phyloP scores from a whole-genome alignment of 495 filamentous ascomycete genomes.

The Aspergillus cristatus region DNA sequence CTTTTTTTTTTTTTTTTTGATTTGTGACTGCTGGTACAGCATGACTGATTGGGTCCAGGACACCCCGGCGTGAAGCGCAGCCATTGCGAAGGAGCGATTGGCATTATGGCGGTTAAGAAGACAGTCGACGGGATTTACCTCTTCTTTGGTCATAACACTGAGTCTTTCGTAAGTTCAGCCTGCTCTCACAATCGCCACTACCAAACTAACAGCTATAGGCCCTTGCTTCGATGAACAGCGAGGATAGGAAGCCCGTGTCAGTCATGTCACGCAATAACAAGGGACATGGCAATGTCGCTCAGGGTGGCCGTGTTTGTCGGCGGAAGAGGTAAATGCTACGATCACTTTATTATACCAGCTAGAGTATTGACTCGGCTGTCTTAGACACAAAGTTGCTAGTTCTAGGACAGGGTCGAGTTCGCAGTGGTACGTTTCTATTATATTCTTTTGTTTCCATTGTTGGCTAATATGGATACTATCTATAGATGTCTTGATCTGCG shows the following conservation, averaged over 20 bases:
- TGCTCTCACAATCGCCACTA: neutral
- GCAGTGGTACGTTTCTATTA: neutral
- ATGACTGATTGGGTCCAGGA: too few species aligned
- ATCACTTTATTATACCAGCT: neutral
- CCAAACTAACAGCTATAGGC: slow-evolving; percentile 39
- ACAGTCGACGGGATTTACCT: slow-evolving; percentile 58
- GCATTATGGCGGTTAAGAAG: slow-evolving; percentile 77
- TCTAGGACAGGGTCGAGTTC: neutral
- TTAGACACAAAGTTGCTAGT: slow-evolving; percentile 5
- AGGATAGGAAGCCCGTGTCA: slow-evolving; percentile 58
- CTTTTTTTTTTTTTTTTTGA: neutral
- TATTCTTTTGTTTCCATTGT: too few species aligned
- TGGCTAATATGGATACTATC: too few species aligned
- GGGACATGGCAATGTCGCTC: slow-evolving; percentile 27
- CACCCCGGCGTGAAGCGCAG: slow-evolving; percentile 70
- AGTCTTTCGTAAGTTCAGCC: slow-evolving; percentile 57
- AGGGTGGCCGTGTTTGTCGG: slow-evolving; percentile 29
- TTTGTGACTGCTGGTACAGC: too few species aligned
- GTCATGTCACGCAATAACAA: slow-evolving; percentile 67
- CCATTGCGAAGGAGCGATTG: slow-evolving; percentile 66
- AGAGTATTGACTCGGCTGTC: neutral
- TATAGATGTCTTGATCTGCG: too few species aligned
- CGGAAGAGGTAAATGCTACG: slow-evolving; percentile 10
- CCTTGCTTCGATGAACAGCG: slow-evolving; percentile 74
- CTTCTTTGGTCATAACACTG: slow-evolving; percentile 88